Percentiles rank a stretch among this genome's conserved stretches.
Conservation (phyloP, 768 basidiomycete species). For the Leucogyrophana mollusca region DNA sequence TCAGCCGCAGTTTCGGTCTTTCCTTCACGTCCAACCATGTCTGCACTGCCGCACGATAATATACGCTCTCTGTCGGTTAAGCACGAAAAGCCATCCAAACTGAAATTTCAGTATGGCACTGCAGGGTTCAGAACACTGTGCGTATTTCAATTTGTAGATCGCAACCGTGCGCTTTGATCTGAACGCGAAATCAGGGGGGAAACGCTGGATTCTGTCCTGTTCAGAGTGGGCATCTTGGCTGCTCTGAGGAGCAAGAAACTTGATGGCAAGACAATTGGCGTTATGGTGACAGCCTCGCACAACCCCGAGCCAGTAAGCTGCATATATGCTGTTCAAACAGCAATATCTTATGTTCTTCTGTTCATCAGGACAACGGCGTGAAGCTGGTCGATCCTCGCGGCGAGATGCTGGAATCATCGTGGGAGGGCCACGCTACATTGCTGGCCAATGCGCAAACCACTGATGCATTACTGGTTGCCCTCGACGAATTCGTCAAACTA, state of each 20-base stretch:
- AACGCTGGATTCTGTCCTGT: conserved; percentile 86
- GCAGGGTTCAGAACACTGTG: conserved; percentile 93
- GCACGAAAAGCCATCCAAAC: conserved; percentile 70
- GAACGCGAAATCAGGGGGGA: conserved; percentile 46
- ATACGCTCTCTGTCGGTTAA: conserved; percentile 51
- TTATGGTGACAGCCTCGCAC: conserved; percentile 99
- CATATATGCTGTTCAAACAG: too few species aligned
- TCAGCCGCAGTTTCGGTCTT: conserved; percentile 10
- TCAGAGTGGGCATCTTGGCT: conserved; percentile 89
- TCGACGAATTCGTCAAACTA: conserved; percentile 60
- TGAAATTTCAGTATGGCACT: conserved; percentile 86
- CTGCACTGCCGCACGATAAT: conserved; percentile 37
- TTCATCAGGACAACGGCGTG: conserved; percentile 89
- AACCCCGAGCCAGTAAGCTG: conserved; percentile 87
- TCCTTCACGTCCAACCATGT: conserved; percentile 23
- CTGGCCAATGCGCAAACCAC: conserved; percentile 82
- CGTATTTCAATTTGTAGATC: conserved; percentile 32
- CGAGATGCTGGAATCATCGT: conserved; percentile 93
- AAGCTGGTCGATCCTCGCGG: conserved; percentile 97
- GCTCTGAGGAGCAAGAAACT: conserved; percentile 87
- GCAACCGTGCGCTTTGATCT: conserved; percentile 9
- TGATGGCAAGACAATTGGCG: conserved; percentile 90
- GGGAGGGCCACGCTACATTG: conserved; percentile 86
- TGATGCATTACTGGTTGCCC: conserved; percentile 64
- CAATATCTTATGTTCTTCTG: neutral